These are phyloP conservation scores for Lachancea quebecensis DNA, from an alignment of 805 yeast genomes.

Conservation along the genomic window DNA sequence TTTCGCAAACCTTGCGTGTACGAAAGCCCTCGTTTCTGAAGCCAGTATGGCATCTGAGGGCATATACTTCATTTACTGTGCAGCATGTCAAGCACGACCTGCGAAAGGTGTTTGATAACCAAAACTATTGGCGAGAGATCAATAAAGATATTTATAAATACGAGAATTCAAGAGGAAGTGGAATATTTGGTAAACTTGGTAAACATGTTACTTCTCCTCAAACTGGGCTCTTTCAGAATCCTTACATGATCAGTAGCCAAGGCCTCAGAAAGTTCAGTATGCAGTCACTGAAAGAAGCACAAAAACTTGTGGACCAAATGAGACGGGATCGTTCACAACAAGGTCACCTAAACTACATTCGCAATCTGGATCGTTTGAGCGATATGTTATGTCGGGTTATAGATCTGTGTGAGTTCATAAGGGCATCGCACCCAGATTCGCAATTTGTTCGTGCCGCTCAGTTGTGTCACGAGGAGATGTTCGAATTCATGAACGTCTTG, in stretches of 20 bases:
- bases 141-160: slow-evolving; percentile 28
- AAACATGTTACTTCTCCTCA: slow-evolving; percentile 10
- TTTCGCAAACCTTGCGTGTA: neutral
- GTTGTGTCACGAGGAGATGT: slow-evolving; percentile 78
- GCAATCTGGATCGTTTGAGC: slow-evolving; percentile 73
- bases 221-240: slow-evolving; percentile 71
- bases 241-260: slow-evolving; percentile 56
- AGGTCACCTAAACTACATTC: slow-evolving; percentile 46
- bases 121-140: slow-evolving; percentile 47
- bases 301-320: slow-evolving; percentile 52
- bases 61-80: neutral
- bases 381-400: slow-evolving; percentile 88
- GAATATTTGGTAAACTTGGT: slow-evolving; percentile 3
- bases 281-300: slow-evolving; percentile 59
- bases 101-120: slow-evolving; percentile 52
- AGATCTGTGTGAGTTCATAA: slow-evolving; percentile 85
- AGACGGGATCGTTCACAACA: slow-evolving; percentile 37
- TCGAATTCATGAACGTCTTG: slow-evolving; percentile 86
- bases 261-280: slow-evolving; percentile 66
- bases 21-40: neutral
- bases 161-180: slow-evolving; percentile 5
- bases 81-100: slow-evolving; percentile 1
- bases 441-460: slow-evolving; percentile 76
- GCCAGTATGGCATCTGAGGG: neutral
- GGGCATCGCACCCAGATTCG: slow-evolving; percentile 78